Percentiles rank a stretch among this genome's conserved stretches.
phyloP scores from a whole-genome alignment of 306 rosid species.

The Prosopis cineraria region DNA sequence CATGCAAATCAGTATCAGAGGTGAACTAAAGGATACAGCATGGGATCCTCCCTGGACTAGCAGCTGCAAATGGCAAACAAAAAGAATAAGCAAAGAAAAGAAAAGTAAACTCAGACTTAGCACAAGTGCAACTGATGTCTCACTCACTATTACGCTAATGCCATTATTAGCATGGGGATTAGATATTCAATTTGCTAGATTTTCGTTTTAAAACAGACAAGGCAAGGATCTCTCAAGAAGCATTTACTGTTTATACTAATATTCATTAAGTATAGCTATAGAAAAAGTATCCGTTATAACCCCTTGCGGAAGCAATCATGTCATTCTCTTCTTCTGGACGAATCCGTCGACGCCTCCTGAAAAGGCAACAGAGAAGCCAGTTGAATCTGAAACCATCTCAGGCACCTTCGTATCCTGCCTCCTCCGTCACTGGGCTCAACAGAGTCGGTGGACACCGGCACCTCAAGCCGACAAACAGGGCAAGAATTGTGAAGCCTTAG shows the following conservation, averaged over 20 bases:
- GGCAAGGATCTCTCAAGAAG: background rate
- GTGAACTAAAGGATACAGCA: conserved; percentile 57
- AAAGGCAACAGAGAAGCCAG: conserved; percentile 66
- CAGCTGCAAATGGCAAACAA: conserved; percentile 34
- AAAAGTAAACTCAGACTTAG: conserved; percentile 24
- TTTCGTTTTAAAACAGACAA: too few species aligned
- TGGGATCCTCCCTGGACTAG: conserved; percentile 39
- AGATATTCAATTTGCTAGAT: background rate
- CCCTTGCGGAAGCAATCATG: conserved; percentile 33
- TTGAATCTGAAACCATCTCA: conserved; percentile 50
- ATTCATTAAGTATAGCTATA: background rate
- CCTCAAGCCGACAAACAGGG: conserved; percentile 67
- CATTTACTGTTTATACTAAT: background rate
- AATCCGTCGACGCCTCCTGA: conserved; percentile 53
- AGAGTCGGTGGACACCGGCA: conserved; percentile 22
- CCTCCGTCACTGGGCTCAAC: conserved; percentile 12
- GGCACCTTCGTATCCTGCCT: conserved; percentile 45
- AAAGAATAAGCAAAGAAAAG: too few species aligned
- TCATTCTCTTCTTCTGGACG: conserved; percentile 34
- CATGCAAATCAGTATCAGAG: background rate
- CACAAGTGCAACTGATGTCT: background rate
- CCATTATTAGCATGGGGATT: background rate
- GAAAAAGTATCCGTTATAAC: conserved; percentile 35
- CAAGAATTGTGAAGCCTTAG: conserved; percentile 66
- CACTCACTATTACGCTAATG: background rate